phyloP scores from a whole-genome alignment of 768 basidiomycete genomes.

The Agaricus subrufescens region DNA sequence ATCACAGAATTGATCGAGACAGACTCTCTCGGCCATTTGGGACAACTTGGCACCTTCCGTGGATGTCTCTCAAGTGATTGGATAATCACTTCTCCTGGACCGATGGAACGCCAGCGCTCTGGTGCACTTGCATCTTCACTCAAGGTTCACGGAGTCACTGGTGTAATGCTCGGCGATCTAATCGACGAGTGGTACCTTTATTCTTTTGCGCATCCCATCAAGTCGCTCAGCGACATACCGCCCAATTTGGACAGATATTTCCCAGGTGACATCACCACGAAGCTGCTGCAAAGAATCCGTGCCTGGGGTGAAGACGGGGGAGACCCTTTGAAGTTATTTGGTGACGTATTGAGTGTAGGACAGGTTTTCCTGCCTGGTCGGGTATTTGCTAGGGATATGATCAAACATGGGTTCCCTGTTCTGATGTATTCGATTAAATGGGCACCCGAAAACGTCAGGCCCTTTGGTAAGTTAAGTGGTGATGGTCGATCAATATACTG shows the following conservation, averaged over 20 bases:
- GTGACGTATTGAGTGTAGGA: constrained; percentile 52
- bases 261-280: constrained; percentile 37
- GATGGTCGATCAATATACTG: background rate
- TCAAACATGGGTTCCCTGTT: constrained; percentile 52
- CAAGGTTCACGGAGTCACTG: constrained; percentile 50
- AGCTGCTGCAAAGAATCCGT: constrained; percentile 41
- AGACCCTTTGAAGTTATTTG: constrained; percentile 39
- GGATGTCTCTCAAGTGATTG: constrained; percentile 59
- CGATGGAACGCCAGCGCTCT: constrained; percentile 65
- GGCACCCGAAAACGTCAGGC: constrained; percentile 57
- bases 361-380: constrained; percentile 69
- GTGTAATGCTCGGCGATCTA: constrained; percentile 61
- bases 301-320: constrained; percentile 35
- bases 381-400: constrained; percentile 56
- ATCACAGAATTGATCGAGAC: constrained; percentile 59
- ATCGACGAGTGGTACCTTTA: constrained; percentile 78
- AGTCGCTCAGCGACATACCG: constrained; percentile 42
- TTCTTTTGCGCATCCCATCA: constrained; percentile 60
- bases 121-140: constrained; percentile 55
- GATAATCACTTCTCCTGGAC: constrained; percentile 46
- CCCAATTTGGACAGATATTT: constrained; percentile 61
- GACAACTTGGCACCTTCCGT: constrained; percentile 62
- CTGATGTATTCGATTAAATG: constrained; percentile 66
- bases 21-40: constrained; percentile 49
- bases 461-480: constrained; percentile 37